A percentile compares a stretch with the other conserved stretches of the same genome.
These are phyloP conservation scores for Eucalyptus sp. DNA, from an alignment of 345 rosid species.

Conservation along the genomic window DNA sequence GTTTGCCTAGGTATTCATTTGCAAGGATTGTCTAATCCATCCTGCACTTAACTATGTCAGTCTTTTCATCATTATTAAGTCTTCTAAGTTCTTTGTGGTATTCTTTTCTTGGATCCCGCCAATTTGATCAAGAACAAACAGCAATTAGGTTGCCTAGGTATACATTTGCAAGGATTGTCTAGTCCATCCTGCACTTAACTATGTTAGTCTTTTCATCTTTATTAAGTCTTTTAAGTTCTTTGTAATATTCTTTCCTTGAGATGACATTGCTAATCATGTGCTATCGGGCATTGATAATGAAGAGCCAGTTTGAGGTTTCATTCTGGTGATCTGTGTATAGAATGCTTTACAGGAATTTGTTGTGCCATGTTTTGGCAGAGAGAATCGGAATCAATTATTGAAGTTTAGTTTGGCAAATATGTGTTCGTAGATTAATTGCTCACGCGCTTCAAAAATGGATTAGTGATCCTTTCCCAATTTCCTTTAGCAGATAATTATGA, in stretches of 20 bases:
- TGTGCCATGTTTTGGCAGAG: not conserved
- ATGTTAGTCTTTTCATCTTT: not conserved
- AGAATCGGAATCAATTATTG: not conserved
- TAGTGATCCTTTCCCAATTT: not conserved
- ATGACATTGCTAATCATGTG: not conserved
- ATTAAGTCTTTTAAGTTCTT: not conserved
- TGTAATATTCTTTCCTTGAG: not conserved
- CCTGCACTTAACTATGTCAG: not conserved
- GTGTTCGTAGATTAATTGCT: not conserved
- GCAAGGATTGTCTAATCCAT: not conserved
- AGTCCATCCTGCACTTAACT: not conserved
- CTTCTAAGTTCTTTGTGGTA: not conserved
- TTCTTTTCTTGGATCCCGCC: not conserved
- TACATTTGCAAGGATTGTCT: not conserved
- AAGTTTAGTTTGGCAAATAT: not conserved
- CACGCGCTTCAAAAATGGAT: not conserved
- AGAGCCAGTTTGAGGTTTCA: not conserved
- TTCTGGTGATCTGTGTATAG: not conserved
- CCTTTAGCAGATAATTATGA: not conserved
- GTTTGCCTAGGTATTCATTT: not conserved
- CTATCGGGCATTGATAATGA: not conserved
- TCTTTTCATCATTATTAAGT: not conserved
- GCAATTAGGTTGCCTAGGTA: not conserved
- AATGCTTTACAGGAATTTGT: not conserved
- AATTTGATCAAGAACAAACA: not conserved